phyloP scores from a whole-genome alignment of 2,329 filamentous ascomycete species.

The Onygenales sp. region DNA sequence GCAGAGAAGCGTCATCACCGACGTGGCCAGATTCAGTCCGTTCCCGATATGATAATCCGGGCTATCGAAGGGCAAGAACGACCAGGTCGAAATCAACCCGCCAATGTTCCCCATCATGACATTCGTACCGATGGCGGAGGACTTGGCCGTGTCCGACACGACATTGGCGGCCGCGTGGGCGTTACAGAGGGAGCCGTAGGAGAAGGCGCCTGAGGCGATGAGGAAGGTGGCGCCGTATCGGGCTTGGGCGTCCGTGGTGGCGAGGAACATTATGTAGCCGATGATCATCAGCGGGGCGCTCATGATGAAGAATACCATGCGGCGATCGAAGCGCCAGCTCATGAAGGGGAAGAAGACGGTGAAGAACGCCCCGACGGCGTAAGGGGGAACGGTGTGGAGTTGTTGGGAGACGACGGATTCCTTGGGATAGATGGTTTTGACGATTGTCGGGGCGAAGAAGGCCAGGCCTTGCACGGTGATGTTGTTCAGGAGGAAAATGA shows the following conservation, averaged over 20 bases:
- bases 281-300: constrained; percentile 2
- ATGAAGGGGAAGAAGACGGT: constrained; percentile 8
- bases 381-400: constrained; percentile 11
- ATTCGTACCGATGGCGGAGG: constrained; percentile 10
- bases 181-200: constrained; percentile 5
- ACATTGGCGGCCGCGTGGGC: constrained; percentile 9
- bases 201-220: constrained; percentile 8
- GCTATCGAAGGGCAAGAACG: constrained; percentile 34
- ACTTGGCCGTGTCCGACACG: constrained; percentile 8
- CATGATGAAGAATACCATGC: constrained; percentile 5
- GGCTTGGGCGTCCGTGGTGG: constrained; percentile 1
- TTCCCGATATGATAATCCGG: constrained; percentile 64
- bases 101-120: constrained; percentile 9
- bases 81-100: constrained; percentile 10
- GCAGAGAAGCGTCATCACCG: constrained; percentile 46
- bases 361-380: constrained; percentile 7
- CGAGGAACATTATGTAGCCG: constrained; percentile 10
- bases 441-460: constrained; percentile 10
- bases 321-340: constrained; percentile 7
- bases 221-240: constrained; percentile 9
- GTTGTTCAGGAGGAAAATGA: constrained; percentile 50
- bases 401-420: constrained; percentile 26
- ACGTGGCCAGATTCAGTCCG: constrained; percentile 57
- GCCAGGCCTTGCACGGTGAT: constrained; percentile 62
- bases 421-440: constrained; percentile 7